These are phyloP conservation scores for Rhodamnia rubescens DNA, from an alignment of 345 rosid species.

Conservation along the genomic window DNA sequence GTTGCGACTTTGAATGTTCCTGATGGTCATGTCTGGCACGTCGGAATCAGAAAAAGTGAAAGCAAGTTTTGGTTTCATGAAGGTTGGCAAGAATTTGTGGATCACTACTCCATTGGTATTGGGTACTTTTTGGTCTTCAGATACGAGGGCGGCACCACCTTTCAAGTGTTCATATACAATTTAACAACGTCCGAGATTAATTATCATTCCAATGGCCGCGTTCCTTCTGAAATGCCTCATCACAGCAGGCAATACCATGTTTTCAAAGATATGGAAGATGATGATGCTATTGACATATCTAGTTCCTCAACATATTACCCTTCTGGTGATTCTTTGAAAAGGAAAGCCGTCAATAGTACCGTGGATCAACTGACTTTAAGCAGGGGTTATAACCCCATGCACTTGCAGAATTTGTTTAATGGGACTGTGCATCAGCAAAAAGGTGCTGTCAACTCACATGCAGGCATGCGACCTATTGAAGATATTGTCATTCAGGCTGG, in stretches of 20 bases:
- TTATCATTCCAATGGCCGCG: slow-evolving; percentile 3
- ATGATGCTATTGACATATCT: slow-evolving; percentile 8
- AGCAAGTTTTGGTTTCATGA: slow-evolving; percentile 25
- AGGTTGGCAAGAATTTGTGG: slow-evolving; percentile 29
- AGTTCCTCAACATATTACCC: background rate
- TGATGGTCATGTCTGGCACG: slow-evolving; percentile 21
- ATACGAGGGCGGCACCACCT: slow-evolving; percentile 20
- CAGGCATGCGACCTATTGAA: background rate
- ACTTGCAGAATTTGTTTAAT: slow-evolving; percentile 2
- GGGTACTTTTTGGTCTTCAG: slow-evolving; percentile 27
- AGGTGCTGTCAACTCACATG: background rate
- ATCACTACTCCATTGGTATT: slow-evolving; percentile 15
- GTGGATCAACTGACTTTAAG: slow-evolving; percentile 4
- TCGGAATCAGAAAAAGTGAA: slow-evolving; percentile 16
- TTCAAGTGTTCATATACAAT: slow-evolving; percentile 22
- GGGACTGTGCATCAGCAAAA: slow-evolving; percentile 3
- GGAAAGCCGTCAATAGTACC: slow-evolving; percentile 2
- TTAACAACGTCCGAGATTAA: slow-evolving; percentile 22
- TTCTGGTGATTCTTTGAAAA: slow-evolving; percentile 3
- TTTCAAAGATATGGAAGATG: slow-evolving; percentile 18
- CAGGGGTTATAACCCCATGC: background rate
- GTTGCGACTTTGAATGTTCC: slow-evolving; percentile 15
- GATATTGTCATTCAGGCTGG: slow-evolving; percentile 2
- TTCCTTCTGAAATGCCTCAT: background rate
- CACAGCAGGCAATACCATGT: slow-evolving; percentile 4